Conservation (phyloP, 139 green algal species). For the Microglena sp. region DNA sequence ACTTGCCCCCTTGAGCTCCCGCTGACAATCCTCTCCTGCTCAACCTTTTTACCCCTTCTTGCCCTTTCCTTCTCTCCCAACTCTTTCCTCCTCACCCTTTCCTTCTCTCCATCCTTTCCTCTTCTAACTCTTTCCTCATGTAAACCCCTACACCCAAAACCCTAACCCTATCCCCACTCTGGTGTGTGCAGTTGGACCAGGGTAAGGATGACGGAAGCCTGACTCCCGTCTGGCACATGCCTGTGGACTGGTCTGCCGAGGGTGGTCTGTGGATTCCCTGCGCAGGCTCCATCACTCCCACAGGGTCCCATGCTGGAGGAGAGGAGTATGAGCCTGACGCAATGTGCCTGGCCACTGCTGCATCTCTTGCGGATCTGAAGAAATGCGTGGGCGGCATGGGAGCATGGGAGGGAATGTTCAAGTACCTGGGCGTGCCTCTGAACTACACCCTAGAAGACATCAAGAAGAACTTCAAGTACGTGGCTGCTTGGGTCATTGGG, state of each 20-base stretch:
- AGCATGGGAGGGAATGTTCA: not conserved
- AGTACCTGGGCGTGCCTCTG: slow-evolving; percentile 2
- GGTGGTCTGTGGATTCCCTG: slow-evolving; percentile 19
- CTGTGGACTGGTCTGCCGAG: slow-evolving; percentile 7
- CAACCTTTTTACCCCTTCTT: too few species aligned
- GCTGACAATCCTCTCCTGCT: too few species aligned
- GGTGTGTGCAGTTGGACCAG: not conserved
- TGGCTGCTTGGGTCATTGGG: not conserved
- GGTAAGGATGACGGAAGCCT: not conserved
- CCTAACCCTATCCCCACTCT: too few species aligned
- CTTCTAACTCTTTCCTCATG: not conserved
- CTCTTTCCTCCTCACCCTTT: not conserved
- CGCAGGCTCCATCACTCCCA: slow-evolving; percentile 26
- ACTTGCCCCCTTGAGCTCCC: too few species aligned
- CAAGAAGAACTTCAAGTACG: slow-evolving; percentile 11
- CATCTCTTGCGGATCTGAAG: not conserved
- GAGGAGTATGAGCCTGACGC: slow-evolving; percentile 35
- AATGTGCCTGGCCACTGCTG: not conserved
- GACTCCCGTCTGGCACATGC: not conserved
- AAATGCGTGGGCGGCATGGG: not conserved
- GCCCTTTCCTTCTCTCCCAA: not conserved
- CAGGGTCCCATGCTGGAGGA: slow-evolving; percentile 18
- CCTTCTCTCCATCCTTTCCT: not conserved
- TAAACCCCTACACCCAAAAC: not conserved
- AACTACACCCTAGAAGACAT: slow-evolving; percentile 17